Evolutionary conservation across 2,329 filamentous ascomycete species (phyloP), one percentile per base, ranked within the genome.

Genomic region (Dactylellina parvicollis): DNA sequence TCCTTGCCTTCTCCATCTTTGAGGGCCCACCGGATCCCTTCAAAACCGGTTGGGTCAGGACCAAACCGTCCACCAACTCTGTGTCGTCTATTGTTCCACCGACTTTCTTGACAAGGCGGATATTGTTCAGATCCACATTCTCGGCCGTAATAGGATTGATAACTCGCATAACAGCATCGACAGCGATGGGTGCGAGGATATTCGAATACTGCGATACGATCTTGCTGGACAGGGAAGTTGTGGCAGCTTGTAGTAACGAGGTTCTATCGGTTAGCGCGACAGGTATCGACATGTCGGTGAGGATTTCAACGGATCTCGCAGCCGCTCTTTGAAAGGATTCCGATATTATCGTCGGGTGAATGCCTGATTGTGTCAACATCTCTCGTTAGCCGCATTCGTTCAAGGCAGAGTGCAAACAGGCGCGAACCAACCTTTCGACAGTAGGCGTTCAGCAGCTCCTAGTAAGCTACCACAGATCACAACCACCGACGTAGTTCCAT

Each of bases 81-180:
- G 92, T 96, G 80, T 99, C 95, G 80, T 99, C 95, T 81, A 99
- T 98, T 40, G 96, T 98, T 74, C 95, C 95, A 78, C 95, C 95
- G 65, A 96, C 90, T 84, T 97, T 98, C 87, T 98, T 98, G 79
- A 99, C 86, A 78, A 98, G 95, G 77, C 95, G 88, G 75, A 99
- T 97, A 82, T 98, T 97, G 81, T 92, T 92, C 70, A 99, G 85
- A 79, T 99, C 95, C 64, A 97, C 95, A 76, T 99, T 99, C 77
- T 97, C 92, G 62, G 95, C 94, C 20, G 90, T 96, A 84, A 93
- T 96, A 73, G 94, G 86, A 80, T 99, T 94, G 82, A 99, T 97
- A 62, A 94, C 92, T 84, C 96, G 96, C 75, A 94, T 88, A 57
- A 99, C 94, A 20, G 95, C 91, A 81, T 98, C 96, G 67, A 99